phyloP scores from a whole-genome alignment of 108 stramenopile species.

The Parietichytrium sp. region DNA sequence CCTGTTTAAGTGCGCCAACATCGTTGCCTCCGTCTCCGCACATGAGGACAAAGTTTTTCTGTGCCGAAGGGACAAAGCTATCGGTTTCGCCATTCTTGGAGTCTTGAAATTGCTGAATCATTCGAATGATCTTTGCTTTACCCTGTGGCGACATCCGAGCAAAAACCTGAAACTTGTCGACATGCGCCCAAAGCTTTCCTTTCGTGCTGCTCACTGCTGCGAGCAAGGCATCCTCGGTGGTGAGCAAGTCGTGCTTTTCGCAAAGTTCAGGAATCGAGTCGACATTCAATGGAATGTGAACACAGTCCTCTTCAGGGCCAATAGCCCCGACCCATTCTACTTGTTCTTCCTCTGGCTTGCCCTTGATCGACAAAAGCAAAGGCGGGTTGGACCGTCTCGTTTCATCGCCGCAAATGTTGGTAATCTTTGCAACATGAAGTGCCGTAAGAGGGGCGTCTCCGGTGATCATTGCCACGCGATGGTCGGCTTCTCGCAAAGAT shows the following conservation, averaged over 20 bases:
- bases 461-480: constrained; percentile 85
- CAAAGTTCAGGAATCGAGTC: constrained; percentile 42
- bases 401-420: constrained; percentile 24
- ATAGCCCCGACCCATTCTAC: constrained; percentile 32
- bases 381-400: constrained; percentile 19
- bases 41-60: constrained; percentile 63
- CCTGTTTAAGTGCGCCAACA: constrained; percentile 91
- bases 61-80: background rate
- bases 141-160: constrained; percentile 51
- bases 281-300: background rate
- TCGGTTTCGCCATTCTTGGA: constrained; percentile 31
- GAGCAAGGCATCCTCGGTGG: constrained; percentile 46
- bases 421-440: constrained; percentile 69
- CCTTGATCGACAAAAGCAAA: background rate
- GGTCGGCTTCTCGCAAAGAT: constrained; percentile 71
- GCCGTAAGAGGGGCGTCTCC: constrained; percentile 93
- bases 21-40: constrained; percentile 99
- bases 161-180: constrained; percentile 29
- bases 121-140: constrained; percentile 44
- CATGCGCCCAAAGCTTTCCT: background rate
- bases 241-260: constrained; percentile 67
- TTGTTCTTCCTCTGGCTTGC: background rate
- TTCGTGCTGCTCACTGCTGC: background rate
- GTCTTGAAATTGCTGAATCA: constrained; percentile 40
- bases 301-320: background rate